Evolutionary conservation across 495 filamentous ascomycete species (phyloP).

Genomic region (Copromyces sp.): DNA sequence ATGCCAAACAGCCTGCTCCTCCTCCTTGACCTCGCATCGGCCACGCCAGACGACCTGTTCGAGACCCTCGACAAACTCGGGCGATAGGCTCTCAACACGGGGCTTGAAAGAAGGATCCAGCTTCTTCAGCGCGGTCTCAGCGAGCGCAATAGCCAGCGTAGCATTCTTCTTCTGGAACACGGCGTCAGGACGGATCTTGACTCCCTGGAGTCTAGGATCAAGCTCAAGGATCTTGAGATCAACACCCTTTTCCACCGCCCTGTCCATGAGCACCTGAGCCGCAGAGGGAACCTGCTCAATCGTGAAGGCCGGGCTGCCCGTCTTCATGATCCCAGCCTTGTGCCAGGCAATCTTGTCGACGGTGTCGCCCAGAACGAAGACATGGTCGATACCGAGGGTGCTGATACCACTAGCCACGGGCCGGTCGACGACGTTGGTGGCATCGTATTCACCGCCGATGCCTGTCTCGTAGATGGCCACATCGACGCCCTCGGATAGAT

Average conservation of each 20-base stretch:
- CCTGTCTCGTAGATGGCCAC: constrained; percentile 86
- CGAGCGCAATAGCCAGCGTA: constrained; percentile 66
- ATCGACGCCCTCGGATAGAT: constrained; percentile 68
- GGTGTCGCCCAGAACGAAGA: constrained; percentile 65
- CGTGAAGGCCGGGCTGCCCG: constrained; percentile 57
- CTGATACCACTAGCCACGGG: constrained; percentile 70
- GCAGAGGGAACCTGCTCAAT: constrained; percentile 60
- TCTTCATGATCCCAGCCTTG: constrained; percentile 87
- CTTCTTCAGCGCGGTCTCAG: constrained; percentile 46
- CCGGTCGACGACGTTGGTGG: constrained; percentile 75
- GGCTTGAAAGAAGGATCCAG: constrained; percentile 27
- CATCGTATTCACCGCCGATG: constrained; percentile 87
- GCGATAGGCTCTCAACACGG: constrained; percentile 37
- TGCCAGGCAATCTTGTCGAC: constrained; percentile 95
- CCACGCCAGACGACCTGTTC: constrained; percentile 68
- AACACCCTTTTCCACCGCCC: constrained; percentile 58
- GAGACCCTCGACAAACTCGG: constrained; percentile 63
- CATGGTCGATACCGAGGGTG: constrained; percentile 86
- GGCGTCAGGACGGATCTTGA: constrained; percentile 68
- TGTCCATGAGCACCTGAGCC: constrained; percentile 53
- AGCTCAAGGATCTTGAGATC: constrained; percentile 49
- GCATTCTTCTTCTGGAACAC: constrained; percentile 85
- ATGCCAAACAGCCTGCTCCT: constrained; percentile 66
- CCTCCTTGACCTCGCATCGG: constrained; percentile 67
- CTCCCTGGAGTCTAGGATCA: constrained; percentile 51